Percentiles rank a stretch among this genome's conserved stretches.
Conservation (phyloP, 78 protist species). For the Diacronema lutheri region DNA sequence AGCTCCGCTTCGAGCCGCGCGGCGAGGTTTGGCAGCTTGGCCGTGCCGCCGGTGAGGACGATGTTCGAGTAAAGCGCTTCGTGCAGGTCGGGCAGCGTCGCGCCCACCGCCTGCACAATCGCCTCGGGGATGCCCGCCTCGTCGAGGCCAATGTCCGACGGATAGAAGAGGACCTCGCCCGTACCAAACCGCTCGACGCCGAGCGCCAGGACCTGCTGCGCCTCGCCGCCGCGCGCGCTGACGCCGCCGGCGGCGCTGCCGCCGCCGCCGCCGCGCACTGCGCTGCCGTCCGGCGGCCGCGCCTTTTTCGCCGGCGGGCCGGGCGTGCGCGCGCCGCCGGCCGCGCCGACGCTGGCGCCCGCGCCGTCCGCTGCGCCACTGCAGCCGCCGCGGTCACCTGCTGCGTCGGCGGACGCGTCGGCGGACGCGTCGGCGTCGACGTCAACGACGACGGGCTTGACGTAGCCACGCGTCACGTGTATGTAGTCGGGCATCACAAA, state of each 20-base stretch:
- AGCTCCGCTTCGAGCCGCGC: not conserved
- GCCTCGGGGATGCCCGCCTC: slow-evolving; percentile 78
- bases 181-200: slow-evolving; percentile 61
- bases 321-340: too few relatives aligned
- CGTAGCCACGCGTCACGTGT: not conserved
- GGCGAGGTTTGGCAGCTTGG: not conserved
- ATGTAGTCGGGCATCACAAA: slow-evolving; percentile 72
- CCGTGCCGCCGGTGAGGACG: not conserved
- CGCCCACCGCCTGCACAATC: slow-evolving; percentile 58
- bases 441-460: too few relatives aligned
- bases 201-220: slow-evolving; percentile 44
- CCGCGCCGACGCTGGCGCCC: too few relatives aligned
- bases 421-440: too few relatives aligned
- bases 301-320: too few relatives aligned
- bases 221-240: not conserved
- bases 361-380: too few relatives aligned
- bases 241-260: not conserved
- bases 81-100: slow-evolving; percentile 10
- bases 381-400: too few relatives aligned
- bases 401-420: too few relatives aligned
- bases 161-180: slow-evolving; percentile 72
- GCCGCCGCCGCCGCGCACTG: not conserved
- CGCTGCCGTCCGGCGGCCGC: not conserved
- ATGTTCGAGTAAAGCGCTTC: not conserved
- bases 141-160: slow-evolving; percentile 58